phyloP scores from a whole-genome alignment of 345 rosid species.

The Lumnitzera racemosa region DNA sequence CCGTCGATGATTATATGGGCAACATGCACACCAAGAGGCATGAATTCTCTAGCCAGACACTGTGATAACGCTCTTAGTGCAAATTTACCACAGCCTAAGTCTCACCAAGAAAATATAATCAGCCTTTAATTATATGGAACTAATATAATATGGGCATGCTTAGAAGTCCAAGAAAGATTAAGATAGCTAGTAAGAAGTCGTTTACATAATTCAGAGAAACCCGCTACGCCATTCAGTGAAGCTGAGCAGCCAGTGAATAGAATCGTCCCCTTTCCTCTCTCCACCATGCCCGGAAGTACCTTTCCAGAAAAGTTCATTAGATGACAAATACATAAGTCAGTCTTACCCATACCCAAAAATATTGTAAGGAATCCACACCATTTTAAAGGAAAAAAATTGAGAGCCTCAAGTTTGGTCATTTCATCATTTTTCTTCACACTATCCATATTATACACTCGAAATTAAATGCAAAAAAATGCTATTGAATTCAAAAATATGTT shows the following conservation, averaged over 20 bases:
- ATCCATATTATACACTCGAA: too few species aligned
- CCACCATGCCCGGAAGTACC: conserved; percentile 91
- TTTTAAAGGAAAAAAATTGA: too few species aligned
- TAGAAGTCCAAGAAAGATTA: too few species aligned
- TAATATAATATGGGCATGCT: not conserved
- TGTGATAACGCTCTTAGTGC: conserved; percentile 81
- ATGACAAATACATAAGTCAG: not conserved
- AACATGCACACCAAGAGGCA: conserved; percentile 71
- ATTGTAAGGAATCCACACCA: too few species aligned
- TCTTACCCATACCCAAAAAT: not conserved
- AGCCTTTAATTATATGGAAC: not conserved
- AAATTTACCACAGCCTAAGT: conserved; percentile 82
- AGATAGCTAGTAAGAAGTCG: not conserved
- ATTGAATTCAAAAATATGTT: too few species aligned
- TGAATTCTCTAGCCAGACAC: conserved; percentile 77
- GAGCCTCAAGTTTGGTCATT: too few species aligned
- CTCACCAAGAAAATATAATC: not conserved
- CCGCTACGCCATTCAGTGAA: conserved; percentile 73
- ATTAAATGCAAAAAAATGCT: too few species aligned
- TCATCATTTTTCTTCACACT: too few species aligned
- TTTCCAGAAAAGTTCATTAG: not conserved
- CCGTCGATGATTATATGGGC: conserved; percentile 88
- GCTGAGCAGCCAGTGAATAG: conserved; percentile 92
- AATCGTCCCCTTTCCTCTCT: conserved; percentile 84
- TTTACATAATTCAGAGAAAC: conserved; percentile 83